Evolutionary conservation across 257 asterid species (phyloP), one percentile per base, ranked within the genome.

Genomic region (Solanum piurae): DNA sequence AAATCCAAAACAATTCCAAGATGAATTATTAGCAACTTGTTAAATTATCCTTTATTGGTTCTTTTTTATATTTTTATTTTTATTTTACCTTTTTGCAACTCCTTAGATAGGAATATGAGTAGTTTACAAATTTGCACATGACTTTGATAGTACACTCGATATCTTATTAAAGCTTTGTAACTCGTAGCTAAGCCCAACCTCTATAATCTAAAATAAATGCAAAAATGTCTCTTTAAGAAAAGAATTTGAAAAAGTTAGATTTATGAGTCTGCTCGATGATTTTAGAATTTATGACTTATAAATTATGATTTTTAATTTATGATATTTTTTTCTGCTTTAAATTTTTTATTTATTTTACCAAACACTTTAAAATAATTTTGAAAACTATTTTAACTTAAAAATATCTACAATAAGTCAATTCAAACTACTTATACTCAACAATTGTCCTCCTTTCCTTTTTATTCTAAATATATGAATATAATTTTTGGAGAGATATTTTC

Each of bases 1-100:
- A 83, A 88, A 87, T 89, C 95, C 9, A 92, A 92, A 7, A 89
- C 66, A 49, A 93, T 92, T 83, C 93, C 90, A 1, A 91, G 90
- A 88, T 92, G 89, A 91, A 58, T 5, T 11, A 27, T 5, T 33
- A 83, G 69, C 52, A 38, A 86, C 3, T 44, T 46, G 20, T 62
- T 40, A 66, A 31, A 34, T 74, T 11, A 20, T 16, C 8, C 20
- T 83, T 40, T 40, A 8, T n/a, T 76, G 12, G 0, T 76, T 29
- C 14, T 83, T 86, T 29, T 82, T 33, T 23, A 23, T 21, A 20
- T 23, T 7, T 20, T 7, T 58, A 20, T 8, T 9, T 21, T 21
- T 34, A 10, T 7, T 12, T 12, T 60, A 9, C 10, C 33, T 36
- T 76, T 69, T 84, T 60, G 36, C 42, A 64, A 25, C 33, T n/a